Evolutionary conservation across 2,329 filamentous ascomycete species (phyloP).

Genomic region (Tolypocladium ovalisporum): DNA sequence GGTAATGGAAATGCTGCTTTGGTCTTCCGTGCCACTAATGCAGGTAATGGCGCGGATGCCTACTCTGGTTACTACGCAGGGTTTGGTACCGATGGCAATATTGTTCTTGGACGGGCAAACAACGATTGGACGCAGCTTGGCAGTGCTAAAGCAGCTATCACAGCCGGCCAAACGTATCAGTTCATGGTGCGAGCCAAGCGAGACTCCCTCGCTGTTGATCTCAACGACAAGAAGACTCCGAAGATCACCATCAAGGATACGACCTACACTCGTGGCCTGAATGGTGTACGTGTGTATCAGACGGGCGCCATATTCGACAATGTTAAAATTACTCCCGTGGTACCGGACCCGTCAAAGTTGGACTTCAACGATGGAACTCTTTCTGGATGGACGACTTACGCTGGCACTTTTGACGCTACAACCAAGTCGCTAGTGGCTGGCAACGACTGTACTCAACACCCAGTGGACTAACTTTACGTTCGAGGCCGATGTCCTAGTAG

Average conservation of each 20-base stretch:
- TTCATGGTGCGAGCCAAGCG: neutral
- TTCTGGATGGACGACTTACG: too few species aligned
- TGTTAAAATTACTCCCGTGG: too few species aligned
- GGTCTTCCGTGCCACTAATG: neutral
- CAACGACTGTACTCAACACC: too few species aligned
- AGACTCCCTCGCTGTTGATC: neutral
- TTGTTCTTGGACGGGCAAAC: neutral
- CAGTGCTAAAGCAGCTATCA: too few species aligned
- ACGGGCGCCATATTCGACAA: neutral
- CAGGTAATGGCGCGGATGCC: neutral
- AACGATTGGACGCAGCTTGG: neutral
- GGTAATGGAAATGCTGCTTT: neutral
- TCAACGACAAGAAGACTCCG: neutral
- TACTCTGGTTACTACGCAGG: neutral
- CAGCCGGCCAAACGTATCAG: too few species aligned
- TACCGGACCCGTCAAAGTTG: too few species aligned
- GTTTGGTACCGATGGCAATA: neutral
- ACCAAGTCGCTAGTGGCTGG: too few species aligned
- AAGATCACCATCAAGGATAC: neutral
- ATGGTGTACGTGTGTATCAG: neutral
- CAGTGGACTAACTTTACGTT: too few species aligned
- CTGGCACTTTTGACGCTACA: too few species aligned
- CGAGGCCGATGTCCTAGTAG: too few species aligned
- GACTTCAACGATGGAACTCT: too few species aligned
- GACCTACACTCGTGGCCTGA: neutral